Evolutionary conservation across 2,329 filamentous ascomycete genomes (phyloP).

Genomic region (Paracamarosporium sp.): DNA sequence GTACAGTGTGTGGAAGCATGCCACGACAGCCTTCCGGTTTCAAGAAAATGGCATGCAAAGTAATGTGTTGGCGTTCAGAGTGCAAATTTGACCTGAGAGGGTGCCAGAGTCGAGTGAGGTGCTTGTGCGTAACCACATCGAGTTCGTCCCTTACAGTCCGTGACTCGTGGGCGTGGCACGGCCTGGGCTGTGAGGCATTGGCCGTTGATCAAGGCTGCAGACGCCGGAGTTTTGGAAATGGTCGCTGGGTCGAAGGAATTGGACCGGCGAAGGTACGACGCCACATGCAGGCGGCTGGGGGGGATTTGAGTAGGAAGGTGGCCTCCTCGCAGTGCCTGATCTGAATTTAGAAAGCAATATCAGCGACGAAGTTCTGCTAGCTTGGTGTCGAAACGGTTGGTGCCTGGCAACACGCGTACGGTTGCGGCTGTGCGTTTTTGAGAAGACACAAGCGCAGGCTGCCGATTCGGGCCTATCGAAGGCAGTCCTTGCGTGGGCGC

Average conservation of each 20-base stretch:
- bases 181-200: not conserved
- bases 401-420: constrained; percentile 8
- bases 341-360: not conserved
- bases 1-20: not conserved
- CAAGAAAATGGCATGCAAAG: not conserved
- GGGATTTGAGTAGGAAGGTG: not conserved
- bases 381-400: constrained; percentile 1
- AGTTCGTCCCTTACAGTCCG: not conserved
- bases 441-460: constrained; percentile 3
- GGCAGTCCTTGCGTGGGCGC: not conserved
- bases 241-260: not conserved
- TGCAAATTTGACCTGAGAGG: too few relatives aligned
- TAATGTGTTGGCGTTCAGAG: not conserved
- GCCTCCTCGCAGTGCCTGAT: not conserved
- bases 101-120: too few relatives aligned
- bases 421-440: constrained; percentile 5
- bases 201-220: not conserved
- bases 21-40: not conserved
- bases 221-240: not conserved
- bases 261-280: not conserved
- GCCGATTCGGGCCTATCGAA: constrained; percentile 1
- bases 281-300: not conserved
- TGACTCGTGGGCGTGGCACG: not conserved
- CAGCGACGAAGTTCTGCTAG: not conserved
- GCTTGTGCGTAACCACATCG: not conserved